Conservation (phyloP, 73 alveolate species). For the Tetrahymena thermophila region DNA sequence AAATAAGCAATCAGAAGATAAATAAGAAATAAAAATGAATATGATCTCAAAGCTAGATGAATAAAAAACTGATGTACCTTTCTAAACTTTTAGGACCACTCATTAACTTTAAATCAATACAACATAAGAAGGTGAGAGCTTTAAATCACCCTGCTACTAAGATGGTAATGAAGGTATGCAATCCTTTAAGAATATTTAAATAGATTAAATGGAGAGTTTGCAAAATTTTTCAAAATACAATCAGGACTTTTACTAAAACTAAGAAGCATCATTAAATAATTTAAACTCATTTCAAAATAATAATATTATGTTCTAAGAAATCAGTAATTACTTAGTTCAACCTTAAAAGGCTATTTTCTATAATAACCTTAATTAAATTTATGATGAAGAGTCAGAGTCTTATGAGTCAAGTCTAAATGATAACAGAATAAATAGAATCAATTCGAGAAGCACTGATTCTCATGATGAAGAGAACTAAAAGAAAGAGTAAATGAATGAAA, state of each 20-base stretch:
- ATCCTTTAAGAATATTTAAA: neutral
- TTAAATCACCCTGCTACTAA: neutral
- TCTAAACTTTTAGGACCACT: neutral
- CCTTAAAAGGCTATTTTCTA: neutral
- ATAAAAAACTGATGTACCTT: neutral
- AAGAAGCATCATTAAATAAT: neutral
- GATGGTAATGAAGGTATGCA: neutral
- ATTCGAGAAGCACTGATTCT: neutral
- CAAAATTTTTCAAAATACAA: neutral
- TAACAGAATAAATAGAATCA: neutral
- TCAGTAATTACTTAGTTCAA: neutral
- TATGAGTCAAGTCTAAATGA: neutral
- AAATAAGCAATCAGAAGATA: neutral
- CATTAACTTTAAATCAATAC: neutral
- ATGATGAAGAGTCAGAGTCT: neutral
- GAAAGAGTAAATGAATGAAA: neutral
- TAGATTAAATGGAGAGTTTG: neutral
- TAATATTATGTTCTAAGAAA: neutral
- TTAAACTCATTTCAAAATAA: neutral
- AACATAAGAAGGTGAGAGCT: neutral
- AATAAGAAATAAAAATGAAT: neutral
- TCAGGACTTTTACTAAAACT: neutral
- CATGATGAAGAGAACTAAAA: neutral
- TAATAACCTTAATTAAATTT: neutral
- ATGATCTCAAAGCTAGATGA: neutral